A percentile compares a stretch with the other conserved stretches of the same genome.
Conservation (phyloP, 805 yeast species). For the Peterozyma toletana region DNA sequence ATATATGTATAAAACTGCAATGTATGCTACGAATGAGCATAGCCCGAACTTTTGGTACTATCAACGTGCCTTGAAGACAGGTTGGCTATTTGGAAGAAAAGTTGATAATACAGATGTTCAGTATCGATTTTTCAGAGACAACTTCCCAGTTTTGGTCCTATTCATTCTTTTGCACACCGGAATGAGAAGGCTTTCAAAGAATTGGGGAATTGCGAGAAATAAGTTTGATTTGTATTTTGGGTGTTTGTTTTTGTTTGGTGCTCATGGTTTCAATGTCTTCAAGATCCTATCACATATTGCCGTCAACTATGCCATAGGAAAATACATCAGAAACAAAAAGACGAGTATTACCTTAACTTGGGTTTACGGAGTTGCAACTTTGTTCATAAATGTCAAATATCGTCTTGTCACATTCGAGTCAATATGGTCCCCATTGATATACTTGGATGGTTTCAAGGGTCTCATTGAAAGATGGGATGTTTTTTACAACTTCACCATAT, state of each 20-base stretch:
- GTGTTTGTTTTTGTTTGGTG: conserved; percentile 52
- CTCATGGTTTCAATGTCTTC: conserved; percentile 73
- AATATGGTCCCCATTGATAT: conserved; percentile 30
- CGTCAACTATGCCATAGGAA: conserved; percentile 45
- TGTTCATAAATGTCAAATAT: conserved; percentile 70
- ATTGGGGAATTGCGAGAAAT: conserved; percentile 29
- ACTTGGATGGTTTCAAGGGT: conserved; percentile 66
- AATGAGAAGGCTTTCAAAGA: conserved; percentile 34
- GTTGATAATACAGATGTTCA: conserved; percentile 92
- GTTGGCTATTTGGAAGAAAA: conserved; percentile 87
- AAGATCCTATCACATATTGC: conserved; percentile 54
- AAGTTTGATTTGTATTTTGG: conserved; percentile 75
- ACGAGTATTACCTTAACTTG: conserved; percentile 47
- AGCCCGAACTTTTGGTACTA: conserved; percentile 68
- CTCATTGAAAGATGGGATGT: conserved; percentile 93
- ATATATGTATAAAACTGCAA: conserved; percentile 71
- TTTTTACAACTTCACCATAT: conserved; percentile 80
- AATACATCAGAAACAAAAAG: conserved; percentile 23
- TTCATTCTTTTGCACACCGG: conserved; percentile 48
- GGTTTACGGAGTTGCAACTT: conserved; percentile 71
- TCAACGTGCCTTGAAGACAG: conserved; percentile 56
- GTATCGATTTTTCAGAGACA: conserved; percentile 80
- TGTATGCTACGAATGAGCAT: conserved; percentile 68
- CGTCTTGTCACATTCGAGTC: conserved; percentile 34
- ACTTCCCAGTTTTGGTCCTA: conserved; percentile 54